phyloP scores from a whole-genome alignment of 1,139 yeast species.

The Lodderomyces theae region DNA sequence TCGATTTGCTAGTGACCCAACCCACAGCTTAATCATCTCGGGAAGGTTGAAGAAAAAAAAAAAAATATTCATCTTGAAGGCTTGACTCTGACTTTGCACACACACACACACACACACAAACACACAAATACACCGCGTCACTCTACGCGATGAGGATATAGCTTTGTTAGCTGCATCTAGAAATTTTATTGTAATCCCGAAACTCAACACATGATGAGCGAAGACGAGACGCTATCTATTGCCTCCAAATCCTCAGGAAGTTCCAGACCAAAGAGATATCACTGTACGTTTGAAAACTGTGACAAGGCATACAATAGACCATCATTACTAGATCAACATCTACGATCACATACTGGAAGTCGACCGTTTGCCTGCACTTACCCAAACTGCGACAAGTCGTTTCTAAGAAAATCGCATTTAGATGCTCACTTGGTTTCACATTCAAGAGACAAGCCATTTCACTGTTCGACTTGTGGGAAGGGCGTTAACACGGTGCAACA shows the following conservation, averaged over 20 bases:
- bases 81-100: not conserved
- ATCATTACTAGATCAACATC: slow-evolving; percentile 78
- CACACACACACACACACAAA: too few species aligned
- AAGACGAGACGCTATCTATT: slow-evolving; percentile 10
- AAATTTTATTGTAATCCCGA: not conserved
- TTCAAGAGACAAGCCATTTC: slow-evolving; percentile 61
- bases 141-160: not conserved
- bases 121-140: too few species aligned
- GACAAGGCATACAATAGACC: slow-evolving; percentile 78
- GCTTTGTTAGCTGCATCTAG: too few species aligned
- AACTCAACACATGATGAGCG: not conserved
- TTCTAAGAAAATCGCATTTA: slow-evolving; percentile 75
- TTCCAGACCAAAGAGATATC: slow-evolving; percentile 52
- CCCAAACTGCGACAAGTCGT: slow-evolving; percentile 58
- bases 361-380: slow-evolving; percentile 68
- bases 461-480: slow-evolving; percentile 74
- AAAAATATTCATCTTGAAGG: not conserved
- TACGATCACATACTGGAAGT: slow-evolving; percentile 72
- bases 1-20: too few species aligned
- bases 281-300: slow-evolving; percentile 65
- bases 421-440: slow-evolving; percentile 72
- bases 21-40: too few species aligned
- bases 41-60: not conserved
- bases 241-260: slow-evolving; percentile 1
- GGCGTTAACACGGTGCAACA: slow-evolving; percentile 85